Base-by-base conservation (phyloP, 177 flowering plant species). In the Vitis hybrid region DNA sequence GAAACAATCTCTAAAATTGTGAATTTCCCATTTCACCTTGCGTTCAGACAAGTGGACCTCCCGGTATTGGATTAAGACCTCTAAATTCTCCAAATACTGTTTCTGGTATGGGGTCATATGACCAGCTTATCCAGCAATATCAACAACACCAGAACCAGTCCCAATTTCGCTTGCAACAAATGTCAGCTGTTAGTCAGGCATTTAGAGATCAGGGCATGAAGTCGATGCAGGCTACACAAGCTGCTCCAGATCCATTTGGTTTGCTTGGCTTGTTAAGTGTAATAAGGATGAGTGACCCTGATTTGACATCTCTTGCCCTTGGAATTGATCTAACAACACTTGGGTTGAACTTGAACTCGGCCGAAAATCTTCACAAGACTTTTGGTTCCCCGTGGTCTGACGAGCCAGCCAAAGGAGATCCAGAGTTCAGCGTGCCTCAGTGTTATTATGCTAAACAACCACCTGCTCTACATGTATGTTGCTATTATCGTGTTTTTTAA, bases 301-400 rank as follows among this genome's bases (percentile, higher is more conserved):
- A 85, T 79, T 77, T 90, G 59, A 76, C 94, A 11, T 91, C 95
- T 18, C 88, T 94, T 68, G 92, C 97, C 7, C 92, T 91, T 73
- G 99, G 99, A 64, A 90, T 90, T 58, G 99, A 95, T 81, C 77
- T 93, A 63, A 93, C 98, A 11, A 93, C 96, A 3, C 87, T 93
- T 49, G 99, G 99, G 24, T 74, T 95, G 65, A 93, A 91, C 71
- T 83, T 95, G 81, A 91, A 90, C 81, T 91, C 97, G 13, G 20
- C 85, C 3, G 99, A 93, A 60, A 88, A 89, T 79, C 93, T 95
- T 24, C 86, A 93, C 77, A 91, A 91, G 78, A 89, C 91, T 21
- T 95, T 95, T 79, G 91, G 85, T 65, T 93, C 99, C 46, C 99
- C 99, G 49, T 95, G 96, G 96, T 90, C 98, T 54, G 96, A 95